Conservation (phyloP, 768 basidiomycete genomes). For the Macrolepiota dolichaula region DNA sequence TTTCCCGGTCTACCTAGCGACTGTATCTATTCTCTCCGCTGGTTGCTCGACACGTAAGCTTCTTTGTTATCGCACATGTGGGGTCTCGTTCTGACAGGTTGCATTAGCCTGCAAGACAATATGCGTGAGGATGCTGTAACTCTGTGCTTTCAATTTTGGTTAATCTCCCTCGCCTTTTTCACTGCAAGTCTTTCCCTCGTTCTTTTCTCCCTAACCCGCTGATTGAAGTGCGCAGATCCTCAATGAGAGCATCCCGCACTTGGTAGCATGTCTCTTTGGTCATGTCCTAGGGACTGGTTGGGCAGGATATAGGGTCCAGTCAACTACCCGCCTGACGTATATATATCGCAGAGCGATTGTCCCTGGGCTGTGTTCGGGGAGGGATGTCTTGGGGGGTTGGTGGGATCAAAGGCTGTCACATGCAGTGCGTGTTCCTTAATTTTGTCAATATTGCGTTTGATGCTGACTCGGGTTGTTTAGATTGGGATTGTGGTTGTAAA, state of each 20-base stretch:
- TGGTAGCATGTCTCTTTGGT: constrained; percentile 42
- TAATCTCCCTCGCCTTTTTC: constrained; percentile 39
- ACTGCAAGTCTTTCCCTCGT: constrained; percentile 32
- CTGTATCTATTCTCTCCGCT: constrained; percentile 42
- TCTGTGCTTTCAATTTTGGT: constrained; percentile 44
- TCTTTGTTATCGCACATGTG: neutral
- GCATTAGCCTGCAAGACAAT: constrained; percentile 31
- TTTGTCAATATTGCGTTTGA: neutral
- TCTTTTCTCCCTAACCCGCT: neutral
- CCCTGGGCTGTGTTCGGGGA: constrained; percentile 33
- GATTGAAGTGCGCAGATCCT: constrained; percentile 32
- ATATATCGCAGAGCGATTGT: constrained; percentile 34
- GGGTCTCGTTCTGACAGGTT: neutral
- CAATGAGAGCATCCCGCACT: constrained; percentile 50
- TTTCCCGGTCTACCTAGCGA: constrained; percentile 6
- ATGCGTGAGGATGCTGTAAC: constrained; percentile 47
- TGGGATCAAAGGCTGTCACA: constrained; percentile 32
- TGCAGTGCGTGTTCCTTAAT: constrained; percentile 28
- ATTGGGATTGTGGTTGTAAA: constrained; percentile 40
- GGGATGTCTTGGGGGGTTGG: constrained; percentile 40
- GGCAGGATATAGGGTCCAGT: constrained; percentile 40
- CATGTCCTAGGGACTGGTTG: constrained; percentile 46
- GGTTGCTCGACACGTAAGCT: constrained; percentile 44
- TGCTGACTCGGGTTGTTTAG: constrained; percentile 19
- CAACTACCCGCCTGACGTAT: constrained; percentile 24